A percentile compares a stretch with the other conserved stretches of the same genome.
These are phyloP conservation scores for Phytophthora hibernalis DNA, from an alignment of 352 stramenopile genomes.

Conservation along the genomic window DNA sequence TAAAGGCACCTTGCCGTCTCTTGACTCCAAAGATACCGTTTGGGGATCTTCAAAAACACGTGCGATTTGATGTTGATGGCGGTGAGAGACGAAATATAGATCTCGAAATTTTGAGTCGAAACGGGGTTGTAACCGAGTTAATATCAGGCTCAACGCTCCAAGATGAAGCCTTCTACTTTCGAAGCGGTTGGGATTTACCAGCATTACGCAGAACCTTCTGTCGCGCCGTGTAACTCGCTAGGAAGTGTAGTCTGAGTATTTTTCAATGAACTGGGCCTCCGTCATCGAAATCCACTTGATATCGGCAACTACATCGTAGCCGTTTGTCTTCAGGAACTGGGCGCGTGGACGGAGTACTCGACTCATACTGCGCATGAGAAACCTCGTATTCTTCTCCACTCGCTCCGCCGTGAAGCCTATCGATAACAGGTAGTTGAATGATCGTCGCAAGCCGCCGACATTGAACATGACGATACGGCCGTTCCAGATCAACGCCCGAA, in stretches of 20 bases:
- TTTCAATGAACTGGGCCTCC: conserved; percentile 37
- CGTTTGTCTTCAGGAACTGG: conserved; percentile 42
- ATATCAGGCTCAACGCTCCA: no score
- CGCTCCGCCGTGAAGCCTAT: conserved; percentile 44
- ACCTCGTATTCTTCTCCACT: conserved; percentile 32
- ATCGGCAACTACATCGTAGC: conserved; percentile 24
- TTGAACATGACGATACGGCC: conserved; percentile 66
- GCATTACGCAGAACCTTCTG: not conserved
- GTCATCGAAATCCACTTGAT: conserved; percentile 47
- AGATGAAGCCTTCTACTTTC: no score
- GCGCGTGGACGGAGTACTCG: conserved; percentile 54
- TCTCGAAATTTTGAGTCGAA: no score
- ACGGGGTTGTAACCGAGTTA: no score
- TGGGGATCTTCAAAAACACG: not conserved
- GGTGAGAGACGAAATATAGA: no score
- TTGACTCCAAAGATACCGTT: not conserved
- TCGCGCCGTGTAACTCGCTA: conserved; percentile 22
- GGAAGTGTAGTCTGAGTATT: conserved; percentile 38
- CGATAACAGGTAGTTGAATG: conserved; percentile 49
- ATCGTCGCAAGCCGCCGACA: conserved; percentile 39
- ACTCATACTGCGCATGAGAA: conserved; percentile 55
- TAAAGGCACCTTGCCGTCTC: no score
- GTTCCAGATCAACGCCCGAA: conserved; percentile 30
- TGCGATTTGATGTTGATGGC: conserved; percentile 5
- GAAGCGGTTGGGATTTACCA: not conserved